Evolutionary conservation across 768 basidiomycete genomes (phyloP).

Genomic region (Leccinum uliginosum): DNA sequence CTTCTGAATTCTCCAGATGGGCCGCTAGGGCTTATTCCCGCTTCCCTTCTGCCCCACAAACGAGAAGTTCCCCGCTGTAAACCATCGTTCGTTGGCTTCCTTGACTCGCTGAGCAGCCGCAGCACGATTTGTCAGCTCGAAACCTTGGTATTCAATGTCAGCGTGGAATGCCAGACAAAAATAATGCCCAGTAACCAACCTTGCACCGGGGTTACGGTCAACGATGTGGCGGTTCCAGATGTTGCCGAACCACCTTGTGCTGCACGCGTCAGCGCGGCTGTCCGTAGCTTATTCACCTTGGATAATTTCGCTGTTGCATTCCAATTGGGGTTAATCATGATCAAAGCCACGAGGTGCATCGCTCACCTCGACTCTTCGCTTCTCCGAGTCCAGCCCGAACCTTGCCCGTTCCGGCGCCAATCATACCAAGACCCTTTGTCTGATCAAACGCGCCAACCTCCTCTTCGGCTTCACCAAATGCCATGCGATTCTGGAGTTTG

Average conservation of each 20-base stretch:
- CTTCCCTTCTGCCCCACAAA: slow-evolving; percentile 60
- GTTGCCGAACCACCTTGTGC: slow-evolving; percentile 50
- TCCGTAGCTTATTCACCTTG: slow-evolving; percentile 88
- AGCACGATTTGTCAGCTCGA: slow-evolving; percentile 93
- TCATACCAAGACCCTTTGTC: slow-evolving; percentile 98
- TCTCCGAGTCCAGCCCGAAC: slow-evolving; percentile 86
- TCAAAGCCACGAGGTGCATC: background rate
- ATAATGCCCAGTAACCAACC: slow-evolving; percentile 40
- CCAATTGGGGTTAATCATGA: background rate
- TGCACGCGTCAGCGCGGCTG: slow-evolving; percentile 75
- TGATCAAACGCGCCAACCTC: slow-evolving; percentile 97
- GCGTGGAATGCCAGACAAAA: background rate
- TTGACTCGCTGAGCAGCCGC: slow-evolving; percentile 82
- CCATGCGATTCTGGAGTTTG: slow-evolving; percentile 96
- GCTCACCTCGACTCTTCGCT: slow-evolving; percentile 83
- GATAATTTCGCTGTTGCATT: slow-evolving; percentile 80
- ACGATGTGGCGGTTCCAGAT: slow-evolving; percentile 86
- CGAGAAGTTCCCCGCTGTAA: slow-evolving; percentile 80
- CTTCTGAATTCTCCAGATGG: background rate
- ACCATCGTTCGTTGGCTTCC: slow-evolving; percentile 97
- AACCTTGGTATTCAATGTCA: slow-evolving; percentile 46
- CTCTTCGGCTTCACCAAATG: slow-evolving; percentile 91
- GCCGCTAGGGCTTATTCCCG: slow-evolving; percentile 3
- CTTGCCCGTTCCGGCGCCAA: slow-evolving; percentile 81
- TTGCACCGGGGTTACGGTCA: slow-evolving; percentile 95